Conservation (phyloP, 345 rosid species). For the Citrus medica region DNA sequence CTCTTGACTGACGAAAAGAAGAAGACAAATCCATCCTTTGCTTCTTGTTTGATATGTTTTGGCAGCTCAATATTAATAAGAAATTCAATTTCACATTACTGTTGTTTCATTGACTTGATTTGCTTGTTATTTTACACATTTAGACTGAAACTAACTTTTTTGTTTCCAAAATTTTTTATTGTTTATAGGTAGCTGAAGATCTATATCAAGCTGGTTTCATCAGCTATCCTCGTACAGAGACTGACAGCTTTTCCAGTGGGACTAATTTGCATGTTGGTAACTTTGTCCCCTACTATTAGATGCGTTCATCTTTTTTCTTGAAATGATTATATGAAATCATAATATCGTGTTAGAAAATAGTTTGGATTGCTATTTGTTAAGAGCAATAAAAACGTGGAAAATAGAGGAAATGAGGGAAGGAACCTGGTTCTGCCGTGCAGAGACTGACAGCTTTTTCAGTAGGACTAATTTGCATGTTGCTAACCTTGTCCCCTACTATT, state of each 20-base stretch:
- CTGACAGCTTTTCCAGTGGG: conserved; percentile 78
- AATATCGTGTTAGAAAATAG: neutral
- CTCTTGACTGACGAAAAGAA: neutral
- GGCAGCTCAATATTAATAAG: neutral
- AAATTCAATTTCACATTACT: neutral
- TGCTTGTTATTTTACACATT: neutral
- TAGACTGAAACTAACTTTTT: neutral
- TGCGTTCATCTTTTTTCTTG: neutral
- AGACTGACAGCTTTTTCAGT: conserved; percentile 80
- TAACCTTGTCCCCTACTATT: conserved; percentile 26
- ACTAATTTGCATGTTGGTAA: conserved; percentile 89
- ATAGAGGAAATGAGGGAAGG: neutral
- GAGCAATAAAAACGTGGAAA: neutral
- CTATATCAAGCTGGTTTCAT: conserved; percentile 95
- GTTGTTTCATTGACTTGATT: neutral
- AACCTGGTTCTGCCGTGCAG: conserved; percentile 43
- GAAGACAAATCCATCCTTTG: neutral
- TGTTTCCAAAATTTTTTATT: conserved; percentile 11
- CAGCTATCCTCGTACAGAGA: conserved; percentile 99
- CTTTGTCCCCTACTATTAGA: conserved; percentile 20
- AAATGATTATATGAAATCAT: neutral
- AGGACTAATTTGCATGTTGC: conserved; percentile 89
- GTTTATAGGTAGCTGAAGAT: conserved; percentile 90
- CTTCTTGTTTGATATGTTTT: neutral
- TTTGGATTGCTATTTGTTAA: neutral